Evolutionary conservation across 495 filamentous ascomycete genomes (phyloP), one percentile per base, ranked within the genome.

Genomic region (Melanomma pulvis-pyrius): DNA sequence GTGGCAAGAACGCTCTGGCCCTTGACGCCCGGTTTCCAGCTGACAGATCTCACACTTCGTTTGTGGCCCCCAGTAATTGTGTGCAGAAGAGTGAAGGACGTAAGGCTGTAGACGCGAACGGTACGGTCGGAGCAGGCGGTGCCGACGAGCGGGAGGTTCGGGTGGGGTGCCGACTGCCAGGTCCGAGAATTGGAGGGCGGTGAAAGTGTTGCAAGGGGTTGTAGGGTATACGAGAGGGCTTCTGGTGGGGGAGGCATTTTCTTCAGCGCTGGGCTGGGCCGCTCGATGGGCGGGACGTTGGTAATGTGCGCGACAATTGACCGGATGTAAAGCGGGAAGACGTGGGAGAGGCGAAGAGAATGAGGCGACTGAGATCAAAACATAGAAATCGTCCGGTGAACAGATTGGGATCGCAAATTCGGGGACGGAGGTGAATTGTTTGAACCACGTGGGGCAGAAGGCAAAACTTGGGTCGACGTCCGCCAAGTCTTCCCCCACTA

Each of bases 61-160:
- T 92, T 90, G 77, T 98, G 94, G 2, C 93, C 94, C 44, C 92
- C 92, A 9, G 88, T 85, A 26, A 98, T 88, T 2, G 84, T 85
- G 55, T 87, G 90, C 67, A 92, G 88, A 21, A 90, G 83, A 11
- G 84, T 85, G 74, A 96, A 90, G 68, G 88, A 90, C 24, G 83
- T 82, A 19, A 98, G 87, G 24, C 90, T 94, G 82, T 94, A 96
- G 66, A 98, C 82, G 55, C 90, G 92, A 49, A 92, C 90, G 34
- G 89, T 88, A 61, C 92, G 92, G 78, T 92, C 88, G 36, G 88
- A 84, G 80, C 90, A 92, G 75, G 90, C 86, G 61, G 93, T 97
- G 52, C 94, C 94, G 67, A 97, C 80, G 61, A 98, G 81, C 1
- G 94, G 94, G 28, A 93, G 87, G 25, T 85, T 87, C 0, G 93